Conservation (phyloP, 139 green algal genomes). For the Tetraselmis chui region DNA sequence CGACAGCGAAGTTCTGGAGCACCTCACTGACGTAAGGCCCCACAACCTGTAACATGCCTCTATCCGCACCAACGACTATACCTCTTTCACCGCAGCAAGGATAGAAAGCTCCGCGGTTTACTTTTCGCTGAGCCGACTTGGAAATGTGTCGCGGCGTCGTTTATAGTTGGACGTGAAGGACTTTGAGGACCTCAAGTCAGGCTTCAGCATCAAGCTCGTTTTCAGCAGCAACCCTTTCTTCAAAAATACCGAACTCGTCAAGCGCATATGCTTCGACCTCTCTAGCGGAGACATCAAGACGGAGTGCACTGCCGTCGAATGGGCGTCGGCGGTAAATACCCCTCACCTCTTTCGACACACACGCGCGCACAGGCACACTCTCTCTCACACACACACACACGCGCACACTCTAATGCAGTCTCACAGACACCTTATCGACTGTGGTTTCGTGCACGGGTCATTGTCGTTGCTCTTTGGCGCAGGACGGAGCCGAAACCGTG, state of each 20-base stretch:
- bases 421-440: no score
- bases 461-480: neutral
- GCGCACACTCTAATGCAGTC: no score
- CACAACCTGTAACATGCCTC: no score
- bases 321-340: neutral
- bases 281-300: slow-evolving; percentile 32
- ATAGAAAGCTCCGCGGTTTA: no score
- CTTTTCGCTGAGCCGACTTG: no score
- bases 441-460: neutral
- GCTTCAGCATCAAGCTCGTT: slow-evolving; percentile 48
- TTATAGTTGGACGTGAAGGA: slow-evolving; percentile 56
- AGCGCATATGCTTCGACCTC: slow-evolving; percentile 31
- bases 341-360: neutral
- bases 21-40: slow-evolving; percentile 33
- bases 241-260: slow-evolving; percentile 30
- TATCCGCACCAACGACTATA: no score
- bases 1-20: slow-evolving; percentile 38
- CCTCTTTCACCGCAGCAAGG: no score
- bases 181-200: slow-evolving; percentile 58
- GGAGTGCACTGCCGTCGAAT: neutral
- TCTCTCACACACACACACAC: no score
- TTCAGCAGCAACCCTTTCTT: slow-evolving; percentile 59
- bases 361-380: no score
- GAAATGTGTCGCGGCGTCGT: no score
- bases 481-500: neutral